phyloP scores from a whole-genome alignment of 345 rosid genomes.

The Carallia brachiata region DNA sequence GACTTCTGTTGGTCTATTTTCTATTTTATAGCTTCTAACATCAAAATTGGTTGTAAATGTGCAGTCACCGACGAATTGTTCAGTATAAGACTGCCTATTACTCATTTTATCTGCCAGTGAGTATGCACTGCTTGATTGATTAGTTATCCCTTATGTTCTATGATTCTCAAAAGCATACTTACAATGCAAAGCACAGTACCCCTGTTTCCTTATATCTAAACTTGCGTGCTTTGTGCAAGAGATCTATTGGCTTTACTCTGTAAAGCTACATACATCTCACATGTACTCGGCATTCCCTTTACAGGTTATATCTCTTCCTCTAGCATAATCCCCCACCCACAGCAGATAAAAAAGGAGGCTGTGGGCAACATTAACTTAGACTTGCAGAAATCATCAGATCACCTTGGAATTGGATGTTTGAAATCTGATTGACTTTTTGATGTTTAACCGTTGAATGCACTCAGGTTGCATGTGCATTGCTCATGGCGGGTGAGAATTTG shows the following conservation, averaged over 20 bases:
- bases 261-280: too few relatives aligned
- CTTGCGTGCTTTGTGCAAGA: background rate
- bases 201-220: background rate
- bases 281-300: too few relatives aligned
- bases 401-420: background rate
- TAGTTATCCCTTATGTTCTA: background rate
- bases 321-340: too few relatives aligned
- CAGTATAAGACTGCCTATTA: slow-evolving; percentile 50
- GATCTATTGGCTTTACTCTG: background rate
- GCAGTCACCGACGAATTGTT: slow-evolving; percentile 43
- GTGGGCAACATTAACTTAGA: too few relatives aligned
- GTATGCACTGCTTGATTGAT: slow-evolving; percentile 17
- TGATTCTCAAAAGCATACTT: background rate
- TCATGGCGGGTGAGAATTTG: slow-evolving; percentile 21
- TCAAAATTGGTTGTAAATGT: background rate
- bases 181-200: background rate
- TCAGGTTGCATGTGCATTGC: slow-evolving; percentile 43
- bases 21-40: background rate
- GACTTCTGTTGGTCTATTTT: background rate
- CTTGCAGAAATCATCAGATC: too few relatives aligned
- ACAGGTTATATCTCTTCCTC: too few relatives aligned
- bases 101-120: slow-evolving; percentile 49
- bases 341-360: too few relatives aligned
- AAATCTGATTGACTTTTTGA: background rate
- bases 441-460: background rate